A percentile compares a stretch with the other conserved stretches of the same genome.
Evolutionary conservation across 805 yeast genomes (phyloP).

Genomic region (Saccharomycodes ludwigii): DNA sequence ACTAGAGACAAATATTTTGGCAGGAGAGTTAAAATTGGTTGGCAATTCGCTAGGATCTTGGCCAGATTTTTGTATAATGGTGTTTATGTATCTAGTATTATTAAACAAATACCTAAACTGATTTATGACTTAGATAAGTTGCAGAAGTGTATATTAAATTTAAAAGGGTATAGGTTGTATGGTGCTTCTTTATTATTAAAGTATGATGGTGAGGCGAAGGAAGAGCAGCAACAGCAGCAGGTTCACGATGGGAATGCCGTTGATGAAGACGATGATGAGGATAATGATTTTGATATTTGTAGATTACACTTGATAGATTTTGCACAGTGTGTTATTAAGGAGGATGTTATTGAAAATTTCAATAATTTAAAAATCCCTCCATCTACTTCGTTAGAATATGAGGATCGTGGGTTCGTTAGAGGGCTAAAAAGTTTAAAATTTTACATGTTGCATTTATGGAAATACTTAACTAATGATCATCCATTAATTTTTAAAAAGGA

Average conservation of each 20-base stretch:
- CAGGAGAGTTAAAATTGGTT: conserved; percentile 56
- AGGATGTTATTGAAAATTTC: conserved; percentile 29
- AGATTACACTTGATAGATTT: conserved; percentile 81
- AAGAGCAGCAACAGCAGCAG: conserved; percentile 5
- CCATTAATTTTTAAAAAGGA: conserved; percentile 17
- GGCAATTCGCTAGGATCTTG: conserved; percentile 64
- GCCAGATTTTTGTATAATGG: conserved; percentile 79
- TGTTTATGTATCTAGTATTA: conserved; percentile 37
- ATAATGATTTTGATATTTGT: conserved; percentile 12
- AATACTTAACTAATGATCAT: conserved; percentile 34
- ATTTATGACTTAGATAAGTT: conserved; percentile 49
- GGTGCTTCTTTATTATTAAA: conserved; percentile 83
- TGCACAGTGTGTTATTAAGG: conserved; percentile 80
- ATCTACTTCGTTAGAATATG: conserved; percentile 34
- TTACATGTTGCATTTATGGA: conserved; percentile 53
- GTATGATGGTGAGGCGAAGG: conserved; percentile 84
- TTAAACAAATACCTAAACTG: conserved; percentile 55
- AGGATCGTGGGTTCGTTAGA: conserved; percentile 76
- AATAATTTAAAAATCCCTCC: conserved; percentile 57
- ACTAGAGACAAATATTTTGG: conserved; percentile 90
- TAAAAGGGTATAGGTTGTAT: conserved; percentile 75
- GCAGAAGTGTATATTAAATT: conserved; percentile 36
- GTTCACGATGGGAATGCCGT: background rate
- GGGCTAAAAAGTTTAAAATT: conserved; percentile 66
- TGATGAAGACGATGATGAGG: too few species aligned